A percentile compares a stretch with the other conserved stretches of the same genome.
phyloP scores from a whole-genome alignment of 169 alveolate species.

The Cryptosporidium meleagridis region DNA sequence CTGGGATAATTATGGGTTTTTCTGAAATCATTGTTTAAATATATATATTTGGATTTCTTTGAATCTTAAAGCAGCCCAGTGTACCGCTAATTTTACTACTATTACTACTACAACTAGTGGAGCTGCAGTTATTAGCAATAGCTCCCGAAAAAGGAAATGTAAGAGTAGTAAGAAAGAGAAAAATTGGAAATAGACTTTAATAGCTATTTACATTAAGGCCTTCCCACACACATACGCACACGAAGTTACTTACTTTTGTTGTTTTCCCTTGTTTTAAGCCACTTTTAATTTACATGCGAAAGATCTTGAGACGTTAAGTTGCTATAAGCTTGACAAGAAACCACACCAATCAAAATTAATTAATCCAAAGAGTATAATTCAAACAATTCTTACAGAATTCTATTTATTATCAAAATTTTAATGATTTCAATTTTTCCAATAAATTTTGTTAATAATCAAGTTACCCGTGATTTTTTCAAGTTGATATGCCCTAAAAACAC shows the following conservation, averaged over 20 bases:
- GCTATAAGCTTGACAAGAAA: too few species aligned
- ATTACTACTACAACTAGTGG: too few species aligned
- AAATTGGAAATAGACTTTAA: too few species aligned
- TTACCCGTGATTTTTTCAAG: neutral
- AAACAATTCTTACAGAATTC: neutral
- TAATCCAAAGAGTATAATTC: too few species aligned
- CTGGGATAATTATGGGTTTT: constrained; percentile 65
- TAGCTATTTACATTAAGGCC: neutral
- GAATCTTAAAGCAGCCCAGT: neutral
- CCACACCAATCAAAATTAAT: neutral
- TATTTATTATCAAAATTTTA: neutral
- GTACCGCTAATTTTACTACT: too few species aligned
- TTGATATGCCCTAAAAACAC: neutral
- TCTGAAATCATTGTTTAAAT: neutral
- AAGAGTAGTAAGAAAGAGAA: neutral
- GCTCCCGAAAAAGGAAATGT: neutral
- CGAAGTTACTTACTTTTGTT: neutral
- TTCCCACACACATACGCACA: neutral
- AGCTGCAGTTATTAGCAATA: too few species aligned
- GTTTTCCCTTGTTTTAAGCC: neutral
- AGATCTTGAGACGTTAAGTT: neutral
- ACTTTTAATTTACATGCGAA: neutral
- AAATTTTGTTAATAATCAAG: neutral
- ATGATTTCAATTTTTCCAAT: neutral
- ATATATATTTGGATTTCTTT: neutral